Evolutionary conservation across 2,329 filamentous ascomycete genomes (phyloP).

Genomic region (Sphaerulina musiva): DNA sequence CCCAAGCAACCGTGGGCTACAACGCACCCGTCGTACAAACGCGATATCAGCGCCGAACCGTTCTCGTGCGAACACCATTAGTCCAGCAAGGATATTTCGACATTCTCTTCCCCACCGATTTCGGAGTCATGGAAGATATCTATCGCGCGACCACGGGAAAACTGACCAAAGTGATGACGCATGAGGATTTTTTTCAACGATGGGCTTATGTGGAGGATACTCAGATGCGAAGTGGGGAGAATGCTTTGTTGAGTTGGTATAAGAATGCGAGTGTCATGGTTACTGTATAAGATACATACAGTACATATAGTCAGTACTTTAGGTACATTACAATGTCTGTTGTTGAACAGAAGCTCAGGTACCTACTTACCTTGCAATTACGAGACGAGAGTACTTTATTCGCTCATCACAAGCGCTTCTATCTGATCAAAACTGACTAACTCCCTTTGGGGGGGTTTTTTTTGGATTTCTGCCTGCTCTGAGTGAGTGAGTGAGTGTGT

Average conservation of each 20-base stretch:
- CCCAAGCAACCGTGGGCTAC: slow-evolving; percentile 72
- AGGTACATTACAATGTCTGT: not conserved
- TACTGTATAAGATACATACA: slow-evolving; percentile 54
- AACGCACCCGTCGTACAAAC: slow-evolving; percentile 97
- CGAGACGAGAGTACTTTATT: too few relatives aligned
- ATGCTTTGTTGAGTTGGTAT: slow-evolving; percentile 87
- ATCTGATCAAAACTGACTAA: too few relatives aligned
- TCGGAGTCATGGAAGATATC: slow-evolving; percentile 79
- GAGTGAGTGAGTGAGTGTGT: too few relatives aligned
- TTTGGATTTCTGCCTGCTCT: too few relatives aligned
- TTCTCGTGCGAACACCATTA: slow-evolving; percentile 83
- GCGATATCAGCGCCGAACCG: slow-evolving; percentile 75
- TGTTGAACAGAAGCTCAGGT: not conserved
- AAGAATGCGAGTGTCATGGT: slow-evolving; percentile 90
- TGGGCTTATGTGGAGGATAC: slow-evolving; percentile 92
- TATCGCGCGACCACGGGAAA: slow-evolving; percentile 92
- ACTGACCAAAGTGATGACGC: slow-evolving; percentile 73
- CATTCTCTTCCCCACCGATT: slow-evolving; percentile 96
- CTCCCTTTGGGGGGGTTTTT: too few relatives aligned
- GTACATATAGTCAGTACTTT: not conserved
- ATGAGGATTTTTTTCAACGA: slow-evolving; percentile 82
- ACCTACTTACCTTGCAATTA: too few relatives aligned
- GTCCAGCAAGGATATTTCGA: slow-evolving; percentile 99
- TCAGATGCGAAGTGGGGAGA: slow-evolving; percentile 81
- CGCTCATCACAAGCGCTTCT: too few relatives aligned